phyloP scores from a whole-genome alignment of 805 yeast genomes.

The Cyberlindnera saturnus region DNA sequence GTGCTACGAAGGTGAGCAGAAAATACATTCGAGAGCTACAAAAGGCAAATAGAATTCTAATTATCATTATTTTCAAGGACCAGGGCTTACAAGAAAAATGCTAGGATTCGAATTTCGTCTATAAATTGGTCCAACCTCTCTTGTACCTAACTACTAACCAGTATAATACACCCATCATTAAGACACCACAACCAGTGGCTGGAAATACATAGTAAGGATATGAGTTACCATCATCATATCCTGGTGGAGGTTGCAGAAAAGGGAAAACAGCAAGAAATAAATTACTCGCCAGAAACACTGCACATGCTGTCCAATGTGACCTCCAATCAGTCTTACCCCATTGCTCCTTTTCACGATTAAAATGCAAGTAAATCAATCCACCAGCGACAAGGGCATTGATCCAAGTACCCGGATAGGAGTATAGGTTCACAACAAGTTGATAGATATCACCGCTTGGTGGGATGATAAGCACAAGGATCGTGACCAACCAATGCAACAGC shows the following conservation, averaged over 20 bases:
- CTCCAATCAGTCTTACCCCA: slow-evolving; percentile 34
- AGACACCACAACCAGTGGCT: slow-evolving; percentile 41
- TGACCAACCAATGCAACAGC: slow-evolving; percentile 48
- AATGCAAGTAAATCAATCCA: slow-evolving; percentile 49
- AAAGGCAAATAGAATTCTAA: no score
- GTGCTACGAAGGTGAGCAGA: no score
- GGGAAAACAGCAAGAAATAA: slow-evolving; percentile 49
- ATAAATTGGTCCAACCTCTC: neutral
- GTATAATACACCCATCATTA: slow-evolving; percentile 37
- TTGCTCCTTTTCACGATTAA: slow-evolving; percentile 29
- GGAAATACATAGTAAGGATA: slow-evolving; percentile 59
- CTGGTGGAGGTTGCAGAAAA: slow-evolving; percentile 46
- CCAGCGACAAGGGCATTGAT: slow-evolving; percentile 44
- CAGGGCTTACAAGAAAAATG: no score
- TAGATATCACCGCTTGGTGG: slow-evolving; percentile 64
- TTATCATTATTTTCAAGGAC: no score
- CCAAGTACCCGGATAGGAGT: slow-evolving; percentile 61
- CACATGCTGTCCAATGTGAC: slow-evolving; percentile 24
- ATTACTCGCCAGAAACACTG: slow-evolving; percentile 39
- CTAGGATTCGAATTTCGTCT: no score
- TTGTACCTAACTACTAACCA: slow-evolving; percentile 22
- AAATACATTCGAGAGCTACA: no score
- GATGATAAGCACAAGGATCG: slow-evolving; percentile 44
- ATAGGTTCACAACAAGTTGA: slow-evolving; percentile 55
- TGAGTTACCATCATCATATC: slow-evolving; percentile 19